Evolutionary conservation across 2,329 filamentous ascomycete genomes (phyloP), one percentile per base, ranked within the genome.

Genomic region (Colletotrichum lindemuthianum): DNA sequence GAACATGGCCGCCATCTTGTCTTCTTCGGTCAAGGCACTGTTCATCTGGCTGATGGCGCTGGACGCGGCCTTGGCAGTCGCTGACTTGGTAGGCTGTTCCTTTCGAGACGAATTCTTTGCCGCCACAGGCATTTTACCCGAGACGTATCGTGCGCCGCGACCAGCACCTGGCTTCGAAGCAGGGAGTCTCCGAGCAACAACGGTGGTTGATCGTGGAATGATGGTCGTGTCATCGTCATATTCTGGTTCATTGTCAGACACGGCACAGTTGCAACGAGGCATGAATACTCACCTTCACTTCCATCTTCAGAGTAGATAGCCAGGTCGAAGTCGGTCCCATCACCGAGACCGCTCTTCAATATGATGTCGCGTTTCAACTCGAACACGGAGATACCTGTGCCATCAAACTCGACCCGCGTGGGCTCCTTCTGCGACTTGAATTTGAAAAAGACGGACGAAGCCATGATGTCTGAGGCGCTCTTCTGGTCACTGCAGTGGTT

Each of bases 301-400:
- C 89, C 91, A 77, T 98, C 94, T 75, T 97, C 93, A 68, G 93
- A 92, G 79, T 93, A 97, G 70, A 99, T 96, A 69, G 92, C 90
- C 58, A 99, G 87, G 78, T 99, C 95, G 77, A 98, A 97, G 77
- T 99, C 96, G 70, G 92, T 93, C 67, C 96, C 96, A 79, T 98
- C 95, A 71, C 96, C 96, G 70, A 99, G 86, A 67, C 92, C 93
- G 78, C 93, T 96, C 78, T 95, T 92, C 77, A 87, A 89, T 82
- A 99, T 99, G 74, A 99, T 99, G 81, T 98, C 96, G 82, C 95
- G 92, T 83, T 99, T 99, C 75, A 99, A 86, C 77, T 99, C 96
- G 81, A 98, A 99, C 69, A 98, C 96, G 67, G 95, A 97, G 75
- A 98, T 97, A 79, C 93, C 93, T 72, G 95, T 97, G 75, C 96